Conservation (phyloP, 2,329 filamentous ascomycete species). For the Lasiodiplodia sp. region DNA sequence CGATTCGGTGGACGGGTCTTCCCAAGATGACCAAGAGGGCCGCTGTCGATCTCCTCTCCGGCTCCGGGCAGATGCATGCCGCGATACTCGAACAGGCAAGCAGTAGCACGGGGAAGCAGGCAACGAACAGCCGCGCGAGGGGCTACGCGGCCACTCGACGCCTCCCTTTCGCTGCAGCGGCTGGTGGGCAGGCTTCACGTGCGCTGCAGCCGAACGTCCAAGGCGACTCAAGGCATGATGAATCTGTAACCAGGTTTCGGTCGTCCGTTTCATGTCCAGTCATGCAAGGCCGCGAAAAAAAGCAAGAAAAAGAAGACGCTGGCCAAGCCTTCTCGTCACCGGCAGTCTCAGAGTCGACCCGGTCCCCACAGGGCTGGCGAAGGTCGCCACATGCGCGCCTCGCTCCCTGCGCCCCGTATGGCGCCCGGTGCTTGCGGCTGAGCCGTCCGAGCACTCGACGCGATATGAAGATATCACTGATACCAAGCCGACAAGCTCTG, state of each 20-base stretch:
- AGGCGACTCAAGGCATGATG: slow-evolving; percentile 12
- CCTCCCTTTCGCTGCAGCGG: slow-evolving; percentile 6
- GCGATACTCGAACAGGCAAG: slow-evolving; percentile 19
- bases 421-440: slow-evolving; percentile 15
- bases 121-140: slow-evolving; percentile 15
- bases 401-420: slow-evolving; percentile 23
- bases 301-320: slow-evolving; percentile 22
- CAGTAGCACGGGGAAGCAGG: slow-evolving; percentile 11
- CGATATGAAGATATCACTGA: slow-evolving; percentile 16
- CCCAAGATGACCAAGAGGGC: slow-evolving; percentile 6
- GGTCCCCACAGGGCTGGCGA: slow-evolving; percentile 23
- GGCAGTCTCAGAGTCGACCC: slow-evolving; percentile 23
- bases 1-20: neutral
- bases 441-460: slow-evolving; percentile 17
- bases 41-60: slow-evolving; percentile 14
- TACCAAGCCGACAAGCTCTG: slow-evolving; percentile 10
- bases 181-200: neutral
- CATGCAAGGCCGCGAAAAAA: slow-evolving; percentile 23
- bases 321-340: slow-evolving; percentile 25
- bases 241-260: slow-evolving; percentile 28
- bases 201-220: neutral
- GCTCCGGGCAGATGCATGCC: slow-evolving; percentile 23
- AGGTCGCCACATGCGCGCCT: slow-evolving; percentile 18
- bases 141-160: slow-evolving; percentile 21
- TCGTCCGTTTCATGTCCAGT: slow-evolving; percentile 26